Percentiles rank a stretch among this genome's conserved stretches.
These are phyloP conservation scores for Plasmodium knowlesi DNA, from an alignment of 169 alveolate genomes.

Conservation along the genomic window DNA sequence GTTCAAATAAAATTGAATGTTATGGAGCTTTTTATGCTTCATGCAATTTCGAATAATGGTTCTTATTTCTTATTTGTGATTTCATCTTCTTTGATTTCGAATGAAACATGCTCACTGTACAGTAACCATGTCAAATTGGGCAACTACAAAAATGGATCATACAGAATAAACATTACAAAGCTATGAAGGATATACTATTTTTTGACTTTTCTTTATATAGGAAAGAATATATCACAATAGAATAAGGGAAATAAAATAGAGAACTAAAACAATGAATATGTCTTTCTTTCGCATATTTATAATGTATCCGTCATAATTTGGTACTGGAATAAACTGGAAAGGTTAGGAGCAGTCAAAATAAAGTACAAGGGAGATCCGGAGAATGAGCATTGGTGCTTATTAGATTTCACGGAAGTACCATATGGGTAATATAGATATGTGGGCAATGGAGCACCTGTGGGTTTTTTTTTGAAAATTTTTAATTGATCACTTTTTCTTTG, in stretches of 20 bases:
- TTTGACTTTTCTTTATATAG: slow-evolving; percentile 77
- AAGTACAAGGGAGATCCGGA: neutral
- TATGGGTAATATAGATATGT: neutral
- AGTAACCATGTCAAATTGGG: neutral
- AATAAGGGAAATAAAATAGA: neutral
- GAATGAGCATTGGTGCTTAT: neutral
- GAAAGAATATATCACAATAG: slow-evolving; percentile 50
- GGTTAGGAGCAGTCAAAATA: neutral
- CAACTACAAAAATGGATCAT: neutral
- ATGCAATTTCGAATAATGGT: neutral
- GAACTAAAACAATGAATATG: neutral
- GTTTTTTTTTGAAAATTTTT: neutral
- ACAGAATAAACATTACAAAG: slow-evolving; percentile 20
- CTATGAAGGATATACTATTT: slow-evolving; percentile 75
- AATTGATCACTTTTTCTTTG: neutral
- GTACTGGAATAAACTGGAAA: neutral
- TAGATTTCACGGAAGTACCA: neutral
- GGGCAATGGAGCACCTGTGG: neutral
- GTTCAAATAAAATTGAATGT: neutral
- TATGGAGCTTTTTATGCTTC: neutral
- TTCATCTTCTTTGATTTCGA: neutral
- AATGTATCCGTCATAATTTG: neutral
- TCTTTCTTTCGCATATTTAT: neutral
- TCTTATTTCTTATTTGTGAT: neutral
- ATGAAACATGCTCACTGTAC: neutral